phyloP scores from a whole-genome alignment of 164 flowering plant genomes.

The Buxus sempervirens region DNA sequence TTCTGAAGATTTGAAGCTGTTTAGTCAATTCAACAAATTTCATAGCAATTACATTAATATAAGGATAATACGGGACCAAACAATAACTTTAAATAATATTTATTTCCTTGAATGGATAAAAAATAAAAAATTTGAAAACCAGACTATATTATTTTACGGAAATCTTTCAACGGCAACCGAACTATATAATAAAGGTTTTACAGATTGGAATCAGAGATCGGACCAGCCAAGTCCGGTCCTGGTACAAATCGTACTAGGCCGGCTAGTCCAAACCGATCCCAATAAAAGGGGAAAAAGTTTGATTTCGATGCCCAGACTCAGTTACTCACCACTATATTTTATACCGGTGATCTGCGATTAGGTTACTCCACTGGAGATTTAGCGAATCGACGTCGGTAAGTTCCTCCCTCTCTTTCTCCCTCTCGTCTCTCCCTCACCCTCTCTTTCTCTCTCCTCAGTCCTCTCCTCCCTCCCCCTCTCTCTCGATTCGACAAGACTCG shows the following conservation, averaged over 20 bases:
- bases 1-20: not conserved
- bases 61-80: not conserved
- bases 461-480: not conserved
- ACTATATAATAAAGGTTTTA: no score
- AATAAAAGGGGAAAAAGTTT: no score
- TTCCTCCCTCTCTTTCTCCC: constrained; percentile 19
- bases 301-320: no score
- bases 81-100: not conserved
- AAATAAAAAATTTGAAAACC: not conserved
- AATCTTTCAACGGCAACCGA: constrained; percentile 31
- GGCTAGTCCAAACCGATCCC: no score
- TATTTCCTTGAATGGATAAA: constrained; percentile 14
- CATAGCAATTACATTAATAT: constrained; percentile 8
- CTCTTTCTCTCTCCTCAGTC: not conserved
- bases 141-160: constrained; percentile 4
- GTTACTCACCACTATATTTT: no score
- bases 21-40: constrained; percentile 1
- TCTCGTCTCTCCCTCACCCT: not conserved
- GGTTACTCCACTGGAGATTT: no score
- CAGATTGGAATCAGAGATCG: no score
- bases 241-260: no score
- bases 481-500: constrained; percentile 26
- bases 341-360: no score
- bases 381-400: constrained; percentile 24
- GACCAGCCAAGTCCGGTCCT: no score